phyloP scores from a whole-genome alignment of 106 monocot species.

The Dendrobium huoshanense region DNA sequence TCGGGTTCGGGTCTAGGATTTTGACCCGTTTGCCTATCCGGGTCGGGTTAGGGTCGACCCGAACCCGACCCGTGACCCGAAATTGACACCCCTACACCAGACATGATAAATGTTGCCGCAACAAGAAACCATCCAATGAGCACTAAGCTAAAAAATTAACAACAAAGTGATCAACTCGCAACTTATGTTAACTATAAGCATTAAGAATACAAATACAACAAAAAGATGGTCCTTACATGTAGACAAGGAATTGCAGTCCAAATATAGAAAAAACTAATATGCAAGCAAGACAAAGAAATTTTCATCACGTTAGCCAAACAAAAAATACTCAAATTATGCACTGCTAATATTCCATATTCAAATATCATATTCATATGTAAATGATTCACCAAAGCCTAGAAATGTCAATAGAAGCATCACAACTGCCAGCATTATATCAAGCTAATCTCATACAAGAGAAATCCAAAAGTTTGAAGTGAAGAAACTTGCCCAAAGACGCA shows the following conservation, averaged over 20 bases:
- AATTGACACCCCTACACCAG: too few relatives aligned
- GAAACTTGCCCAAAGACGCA: not conserved
- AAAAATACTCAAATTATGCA: not conserved
- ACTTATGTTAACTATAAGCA: not conserved
- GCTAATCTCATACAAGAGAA: not conserved
- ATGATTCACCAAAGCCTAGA: constrained; percentile 70
- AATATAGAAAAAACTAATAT: constrained; percentile 71
- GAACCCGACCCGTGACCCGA: too few relatives aligned
- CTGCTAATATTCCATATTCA: not conserved
- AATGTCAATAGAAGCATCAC: constrained; percentile 72
- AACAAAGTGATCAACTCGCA: constrained; percentile 1
- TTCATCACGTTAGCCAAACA: constrained; percentile 7
- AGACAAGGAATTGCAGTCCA: constrained; percentile 64
- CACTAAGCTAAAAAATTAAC: constrained; percentile 49
- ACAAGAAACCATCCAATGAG: constrained; percentile 86
- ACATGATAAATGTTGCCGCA: constrained; percentile 62
- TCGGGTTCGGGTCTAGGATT: too few relatives aligned
- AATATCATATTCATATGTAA: not conserved
- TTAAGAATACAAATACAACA: not conserved
- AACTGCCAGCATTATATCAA: constrained; percentile 33
- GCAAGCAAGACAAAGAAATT: constrained; percentile 4
- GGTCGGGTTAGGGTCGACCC: too few relatives aligned
- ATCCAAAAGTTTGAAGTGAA: not conserved
- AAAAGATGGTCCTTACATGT: constrained; percentile 36
- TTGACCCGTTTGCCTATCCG: too few relatives aligned